Conservation (phyloP, 2,329 filamentous ascomycete genomes). For the Blastomyces silverae region DNA sequence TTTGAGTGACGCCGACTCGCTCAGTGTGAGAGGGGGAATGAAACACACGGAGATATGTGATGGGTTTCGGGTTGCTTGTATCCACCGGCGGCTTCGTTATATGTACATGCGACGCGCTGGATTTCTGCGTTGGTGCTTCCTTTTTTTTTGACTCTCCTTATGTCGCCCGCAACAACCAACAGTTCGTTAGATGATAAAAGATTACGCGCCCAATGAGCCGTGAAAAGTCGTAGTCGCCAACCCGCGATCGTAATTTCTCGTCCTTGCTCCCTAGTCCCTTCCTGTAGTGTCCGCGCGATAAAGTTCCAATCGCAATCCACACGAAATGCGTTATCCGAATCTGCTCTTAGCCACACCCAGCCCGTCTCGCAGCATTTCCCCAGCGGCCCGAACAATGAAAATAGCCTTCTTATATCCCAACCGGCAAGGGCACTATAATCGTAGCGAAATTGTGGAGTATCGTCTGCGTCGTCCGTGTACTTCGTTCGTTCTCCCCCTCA, state of each 20-base stretch:
- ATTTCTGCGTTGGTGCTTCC: neutral
- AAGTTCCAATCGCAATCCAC: neutral
- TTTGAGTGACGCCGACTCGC: neutral
- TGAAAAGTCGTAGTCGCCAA: neutral
- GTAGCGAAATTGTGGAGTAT: neutral
- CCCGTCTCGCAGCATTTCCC: constrained; percentile 9
- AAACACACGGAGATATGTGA: neutral
- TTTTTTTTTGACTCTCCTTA: neutral
- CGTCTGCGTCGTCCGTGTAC: neutral
- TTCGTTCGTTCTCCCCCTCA: neutral
- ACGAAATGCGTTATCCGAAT: neutral
- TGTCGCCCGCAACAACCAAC: neutral
- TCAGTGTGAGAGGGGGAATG: neutral
- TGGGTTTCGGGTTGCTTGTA: neutral
- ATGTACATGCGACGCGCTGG: neutral
- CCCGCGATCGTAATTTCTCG: neutral
- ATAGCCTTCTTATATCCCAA: neutral
- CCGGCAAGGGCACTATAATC: neutral
- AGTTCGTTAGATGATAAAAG: neutral
- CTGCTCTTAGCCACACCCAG: neutral
- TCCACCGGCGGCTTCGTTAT: neutral
- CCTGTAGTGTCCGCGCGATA: neutral
- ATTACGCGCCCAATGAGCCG: neutral
- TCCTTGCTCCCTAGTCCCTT: neutral
- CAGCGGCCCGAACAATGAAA: neutral